Evolutionary conservation across 495 filamentous ascomycete genomes (phyloP), one percentile per base, ranked within the genome.

Genomic region (Trichoderma reesei): DNA sequence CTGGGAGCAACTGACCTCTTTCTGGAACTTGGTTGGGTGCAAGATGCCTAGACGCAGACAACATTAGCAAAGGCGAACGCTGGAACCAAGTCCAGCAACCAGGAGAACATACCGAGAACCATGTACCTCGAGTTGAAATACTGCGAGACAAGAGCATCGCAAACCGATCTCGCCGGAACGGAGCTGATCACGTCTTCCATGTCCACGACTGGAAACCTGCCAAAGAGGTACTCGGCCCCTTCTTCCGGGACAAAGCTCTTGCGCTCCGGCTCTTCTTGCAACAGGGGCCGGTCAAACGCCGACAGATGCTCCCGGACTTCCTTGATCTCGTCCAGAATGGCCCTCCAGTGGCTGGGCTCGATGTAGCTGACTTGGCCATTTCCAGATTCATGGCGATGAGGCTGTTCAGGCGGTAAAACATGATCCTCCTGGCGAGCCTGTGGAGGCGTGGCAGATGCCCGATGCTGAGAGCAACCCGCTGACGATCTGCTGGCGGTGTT

Each of bases 311-410:
- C 67, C 34, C 67, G 66, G 56, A 71, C 60, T 33, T 66, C 66
- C 59, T 70, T 72, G 18, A 68, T 68, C n/a, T 68, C 67, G 34
- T 79, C 72, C 18, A 79, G 66, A 34, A 80, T 77, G 4, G 77
- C 72, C 36, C 73, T 69, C 76, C 75, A 78, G 59, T 80, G 73
- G 41, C 72, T 74, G 9, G 71, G 68, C 13, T 72, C 75, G 41
- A 78, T 70, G 31, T 56, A 56, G n/a, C 20, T 56, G 31, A 56
- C 20, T 56, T 56, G 48, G 11, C 61, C 64, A 41, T 70, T 66
- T 18, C 66, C 66, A 20, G 62, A 33, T 33, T 64, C n/a, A 14
- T 66, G 65, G 42, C 62, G 48, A 59, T 63, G 62, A 41, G 61
- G 65, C 7, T 31, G 59, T 34, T 66, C 62, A 18, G 62, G 62